Evolutionary conservation across 805 yeast species (phyloP).

Genomic region (Aciculoconidium aculeatum): DNA sequence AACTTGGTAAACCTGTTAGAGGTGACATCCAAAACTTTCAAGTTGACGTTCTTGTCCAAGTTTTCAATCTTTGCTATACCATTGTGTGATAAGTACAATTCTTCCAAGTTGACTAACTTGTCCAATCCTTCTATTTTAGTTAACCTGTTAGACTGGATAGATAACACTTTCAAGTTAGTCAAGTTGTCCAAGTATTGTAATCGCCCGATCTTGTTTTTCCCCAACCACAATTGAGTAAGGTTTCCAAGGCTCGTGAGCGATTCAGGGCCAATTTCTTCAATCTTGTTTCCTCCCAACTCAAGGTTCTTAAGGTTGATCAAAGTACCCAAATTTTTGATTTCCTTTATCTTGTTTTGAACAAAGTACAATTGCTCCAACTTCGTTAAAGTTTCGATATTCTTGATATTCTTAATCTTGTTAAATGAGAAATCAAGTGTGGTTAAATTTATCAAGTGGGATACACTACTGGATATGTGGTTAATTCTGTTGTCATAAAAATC

Average conservation of each 20-base stretch:
- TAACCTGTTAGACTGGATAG: slow-evolving; percentile 83
- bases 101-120: slow-evolving; percentile 65
- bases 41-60: slow-evolving; percentile 59
- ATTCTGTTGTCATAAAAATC: slow-evolving; percentile 92
- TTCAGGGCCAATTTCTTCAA: slow-evolving; percentile 46
- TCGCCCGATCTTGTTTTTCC: slow-evolving; percentile 70
- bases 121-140: slow-evolving; percentile 79
- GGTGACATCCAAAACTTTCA: slow-evolving; percentile 76
- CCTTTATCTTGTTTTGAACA: slow-evolving; percentile 81
- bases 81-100: slow-evolving; percentile 83
- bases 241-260: slow-evolving; percentile 49
- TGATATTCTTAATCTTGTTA: slow-evolving; percentile 81
- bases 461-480: slow-evolving; percentile 71
- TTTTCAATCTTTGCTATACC: slow-evolving; percentile 72
- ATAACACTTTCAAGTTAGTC: slow-evolving; percentile 61
- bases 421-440: slow-evolving; percentile 75
- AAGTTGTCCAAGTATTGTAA: slow-evolving; percentile 59
- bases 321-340: slow-evolving; percentile 60
- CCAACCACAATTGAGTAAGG: slow-evolving; percentile 83
- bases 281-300: slow-evolving; percentile 88
- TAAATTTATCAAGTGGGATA: slow-evolving; percentile 54
- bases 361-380: slow-evolving; percentile 68
- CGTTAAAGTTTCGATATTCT: slow-evolving; percentile 60
- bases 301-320: slow-evolving; percentile 56
- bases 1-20: slow-evolving; percentile 61